Evolutionary conservation across 2,329 filamentous ascomycete species (phyloP), one percentile per base, ranked within the genome.

Genomic region (Arachnopeziza araneosa): DNA sequence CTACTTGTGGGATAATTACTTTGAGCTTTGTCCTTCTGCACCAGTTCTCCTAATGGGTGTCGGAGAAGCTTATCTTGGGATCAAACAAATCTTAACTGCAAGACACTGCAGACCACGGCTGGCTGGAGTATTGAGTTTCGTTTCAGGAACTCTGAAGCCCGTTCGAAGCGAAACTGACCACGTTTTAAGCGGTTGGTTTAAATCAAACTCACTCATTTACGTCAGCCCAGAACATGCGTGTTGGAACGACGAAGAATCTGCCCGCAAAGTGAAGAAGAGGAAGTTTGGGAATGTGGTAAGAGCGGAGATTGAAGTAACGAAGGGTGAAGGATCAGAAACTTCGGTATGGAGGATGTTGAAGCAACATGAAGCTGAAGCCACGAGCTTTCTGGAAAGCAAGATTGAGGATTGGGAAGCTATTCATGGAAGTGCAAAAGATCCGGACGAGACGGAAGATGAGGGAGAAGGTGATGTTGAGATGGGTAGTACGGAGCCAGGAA

Each of bases 1-100:
- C 62, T 98, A 96, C 70, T 78, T 99, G 17, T 99, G 95, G 95
- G 93, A 97, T 68, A 99, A 99, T 71, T 97, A 97, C 70, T 85
- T 99, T 22, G 90, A 96, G 78, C 80, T 90, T 32, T 86, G 87
- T 55, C 82, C 88, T 1, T 80, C 83, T 0, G 85, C 87, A 6
- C 85, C 93, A 56, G 84, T 98, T 19, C 90, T 96, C 71, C 79
- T 99, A 23, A 80, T 99, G 71, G 93, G 95, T 0, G 85, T 96
- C 1, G 95, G 95, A n/a, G 88, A 91, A 68, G 90, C 95, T 1
- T 96, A 95, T 70, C 79, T 89, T 2, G 92, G 91, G 1, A 83
- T 97, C 54, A 88, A 95, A 60, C 83, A 93, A 59, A 83, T 98
- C 5, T 79, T 98, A 6, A 87, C 88, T 10, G 88, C 88, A 67